These are phyloP conservation scores for Aspergillus vadensis DNA, from an alignment of 2,329 filamentous ascomycete genomes.

Conservation along the genomic window DNA sequence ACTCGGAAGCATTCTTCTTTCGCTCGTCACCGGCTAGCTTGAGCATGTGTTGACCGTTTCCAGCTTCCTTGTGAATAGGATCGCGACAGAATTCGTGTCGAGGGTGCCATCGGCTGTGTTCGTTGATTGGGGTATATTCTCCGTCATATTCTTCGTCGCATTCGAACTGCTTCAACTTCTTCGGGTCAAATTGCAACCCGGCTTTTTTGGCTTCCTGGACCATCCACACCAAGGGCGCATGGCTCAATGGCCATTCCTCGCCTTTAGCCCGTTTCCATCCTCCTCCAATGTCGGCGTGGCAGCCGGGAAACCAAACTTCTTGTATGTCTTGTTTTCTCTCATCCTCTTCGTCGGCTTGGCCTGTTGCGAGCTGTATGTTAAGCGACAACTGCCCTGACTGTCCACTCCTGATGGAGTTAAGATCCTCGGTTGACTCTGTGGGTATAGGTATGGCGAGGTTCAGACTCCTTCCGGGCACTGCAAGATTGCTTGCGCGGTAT, in stretches of 20 bases:
- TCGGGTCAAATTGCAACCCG: slow-evolving; percentile 69
- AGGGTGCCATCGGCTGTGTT: slow-evolving; percentile 22
- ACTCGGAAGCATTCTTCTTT: slow-evolving; percentile 28
- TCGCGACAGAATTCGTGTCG: slow-evolving; percentile 19
- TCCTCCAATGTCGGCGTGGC: slow-evolving; percentile 77
- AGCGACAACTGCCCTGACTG: slow-evolving; percentile 32
- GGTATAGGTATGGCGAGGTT: slow-evolving; percentile 34
- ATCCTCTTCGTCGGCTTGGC: slow-evolving; percentile 28
- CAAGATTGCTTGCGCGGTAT: slow-evolving; percentile 32
- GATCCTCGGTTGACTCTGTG: slow-evolving; percentile 33
- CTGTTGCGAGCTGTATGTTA: slow-evolving; percentile 25
- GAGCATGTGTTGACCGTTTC: slow-evolving; percentile 11
- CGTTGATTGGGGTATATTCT: slow-evolving; percentile 39
- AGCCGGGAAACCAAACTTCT: slow-evolving; percentile 74
- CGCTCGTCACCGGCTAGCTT: slow-evolving; percentile 14
- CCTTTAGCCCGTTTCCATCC: slow-evolving; percentile 65
- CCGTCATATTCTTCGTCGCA: slow-evolving; percentile 55
- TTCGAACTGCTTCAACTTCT: slow-evolving; percentile 67
- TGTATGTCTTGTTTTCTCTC: slow-evolving; percentile 67
- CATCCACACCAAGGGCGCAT: slow-evolving; percentile 72
- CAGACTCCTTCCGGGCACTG: slow-evolving; percentile 13
- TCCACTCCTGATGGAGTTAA: slow-evolving; percentile 33
- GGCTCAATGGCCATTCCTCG: slow-evolving; percentile 63
- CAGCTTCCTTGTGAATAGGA: slow-evolving; percentile 15
- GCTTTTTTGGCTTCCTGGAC: slow-evolving; percentile 65